A percentile compares a stretch with the other conserved stretches of the same genome.
phyloP scores from a whole-genome alignment of 192 early-diverging fungal genomes.

The Coemansia sp. region DNA sequence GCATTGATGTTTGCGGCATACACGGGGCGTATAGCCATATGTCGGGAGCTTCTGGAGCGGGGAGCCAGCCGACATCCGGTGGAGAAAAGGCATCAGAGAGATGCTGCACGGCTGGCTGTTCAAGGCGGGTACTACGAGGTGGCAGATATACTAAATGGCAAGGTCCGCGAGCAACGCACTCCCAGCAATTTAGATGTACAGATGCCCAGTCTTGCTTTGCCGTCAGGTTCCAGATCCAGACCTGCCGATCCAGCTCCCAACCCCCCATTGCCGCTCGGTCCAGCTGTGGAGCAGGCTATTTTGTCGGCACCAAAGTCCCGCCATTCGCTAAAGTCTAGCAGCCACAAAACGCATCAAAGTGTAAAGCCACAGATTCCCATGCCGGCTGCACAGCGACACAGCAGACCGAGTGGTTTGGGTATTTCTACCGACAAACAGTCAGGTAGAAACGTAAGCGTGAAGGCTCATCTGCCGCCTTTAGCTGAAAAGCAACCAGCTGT shows the following conservation, averaged over 20 bases:
- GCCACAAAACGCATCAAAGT: too few relatives aligned
- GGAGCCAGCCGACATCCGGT: slow-evolving; percentile 5
- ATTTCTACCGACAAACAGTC: background rate
- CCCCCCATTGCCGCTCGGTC: too few relatives aligned
- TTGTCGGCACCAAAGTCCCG: too few relatives aligned
- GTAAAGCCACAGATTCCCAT: too few relatives aligned
- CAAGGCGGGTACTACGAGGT: slow-evolving; percentile 47
- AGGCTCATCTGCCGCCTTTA: background rate
- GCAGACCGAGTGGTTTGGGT: background rate
- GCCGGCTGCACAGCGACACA: background rate
- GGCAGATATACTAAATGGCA: slow-evolving; percentile 37
- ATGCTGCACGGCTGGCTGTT: slow-evolving; percentile 29
- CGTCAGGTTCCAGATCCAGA: background rate
- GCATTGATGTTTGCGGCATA: slow-evolving; percentile 49
- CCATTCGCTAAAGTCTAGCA: too few relatives aligned
- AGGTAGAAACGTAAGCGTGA: background rate
- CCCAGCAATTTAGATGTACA: slow-evolving; percentile 29
- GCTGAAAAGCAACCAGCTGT: background rate
- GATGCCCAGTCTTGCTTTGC: slow-evolving; percentile 22
- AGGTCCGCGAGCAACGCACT: slow-evolving; percentile 9
- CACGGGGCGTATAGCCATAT: slow-evolving; percentile 45
- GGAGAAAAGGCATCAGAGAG: slow-evolving; percentile 8
- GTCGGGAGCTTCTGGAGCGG: slow-evolving; percentile 41
- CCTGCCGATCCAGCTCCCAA: too few relatives aligned
- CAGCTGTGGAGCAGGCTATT: too few relatives aligned